Conservation (phyloP, 768 basidiomycete species). For the Xerocomellus dryophilus region DNA sequence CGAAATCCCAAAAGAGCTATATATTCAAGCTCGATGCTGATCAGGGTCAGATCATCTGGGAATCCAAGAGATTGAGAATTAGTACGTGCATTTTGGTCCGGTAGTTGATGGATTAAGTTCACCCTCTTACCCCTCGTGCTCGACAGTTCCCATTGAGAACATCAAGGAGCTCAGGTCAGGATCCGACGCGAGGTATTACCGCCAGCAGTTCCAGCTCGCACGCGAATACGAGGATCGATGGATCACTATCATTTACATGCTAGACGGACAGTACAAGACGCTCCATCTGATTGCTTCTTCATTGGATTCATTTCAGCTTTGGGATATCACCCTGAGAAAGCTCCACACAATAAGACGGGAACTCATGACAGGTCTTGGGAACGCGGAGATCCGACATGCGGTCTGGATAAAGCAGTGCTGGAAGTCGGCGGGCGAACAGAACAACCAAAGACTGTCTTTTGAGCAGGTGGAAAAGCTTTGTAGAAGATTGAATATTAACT, state of each 20-base stretch:
- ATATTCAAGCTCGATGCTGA: constrained; percentile 75
- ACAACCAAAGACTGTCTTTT: constrained; percentile 63
- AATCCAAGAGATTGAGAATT: constrained; percentile 65
- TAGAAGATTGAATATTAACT: constrained; percentile 63
- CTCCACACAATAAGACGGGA: constrained; percentile 65
- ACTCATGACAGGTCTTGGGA: constrained; percentile 65
- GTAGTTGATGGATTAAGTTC: not conserved
- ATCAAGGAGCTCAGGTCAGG: constrained; percentile 86
- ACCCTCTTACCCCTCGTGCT: not conserved
- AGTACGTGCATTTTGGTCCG: constrained; percentile 40
- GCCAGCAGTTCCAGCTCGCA: constrained; percentile 64
- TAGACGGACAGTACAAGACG: constrained; percentile 77
- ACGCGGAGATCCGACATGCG: constrained; percentile 58
- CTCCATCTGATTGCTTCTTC: constrained; percentile 79
- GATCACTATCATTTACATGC: constrained; percentile 83
- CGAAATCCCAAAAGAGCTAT: constrained; percentile 69
- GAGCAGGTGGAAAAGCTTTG: constrained; percentile 73
- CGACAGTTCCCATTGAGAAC: constrained; percentile 74
- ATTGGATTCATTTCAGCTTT: constrained; percentile 56
- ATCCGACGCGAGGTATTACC: constrained; percentile 65
- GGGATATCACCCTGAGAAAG: constrained; percentile 61
- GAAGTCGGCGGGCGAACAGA: constrained; percentile 64
- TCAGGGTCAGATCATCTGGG: constrained; percentile 76
- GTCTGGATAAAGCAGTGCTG: constrained; percentile 84
- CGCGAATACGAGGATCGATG: constrained; percentile 65